phyloP scores from a whole-genome alignment of 805 yeast genomes.

The Monosporozyma solicola region DNA sequence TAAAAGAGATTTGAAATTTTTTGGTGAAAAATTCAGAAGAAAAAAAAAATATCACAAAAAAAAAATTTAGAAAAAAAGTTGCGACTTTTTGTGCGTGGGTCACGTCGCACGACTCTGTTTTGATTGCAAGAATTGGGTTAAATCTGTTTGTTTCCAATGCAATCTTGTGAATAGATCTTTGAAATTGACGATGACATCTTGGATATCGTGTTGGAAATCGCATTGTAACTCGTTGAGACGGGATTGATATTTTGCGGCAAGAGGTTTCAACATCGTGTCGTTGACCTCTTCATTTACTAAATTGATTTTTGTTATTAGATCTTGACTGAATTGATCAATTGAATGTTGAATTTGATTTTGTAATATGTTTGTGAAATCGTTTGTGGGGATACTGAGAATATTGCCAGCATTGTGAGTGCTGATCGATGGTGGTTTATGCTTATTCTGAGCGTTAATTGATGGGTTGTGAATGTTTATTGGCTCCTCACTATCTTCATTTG shows the following conservation, averaged over 20 bases:
- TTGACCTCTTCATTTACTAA: conserved; percentile 33
- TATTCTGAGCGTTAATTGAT: not conserved
- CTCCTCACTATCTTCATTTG: not conserved
- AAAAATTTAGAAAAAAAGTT: not conserved
- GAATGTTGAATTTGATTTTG: conserved; percentile 33
- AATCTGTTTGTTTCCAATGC: not conserved
- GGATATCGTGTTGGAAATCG: conserved; percentile 32
- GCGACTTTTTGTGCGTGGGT: conserved; percentile 7
- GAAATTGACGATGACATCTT: conserved; percentile 30
- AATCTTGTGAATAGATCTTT: conserved; percentile 13
- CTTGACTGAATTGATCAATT: conserved; percentile 29
- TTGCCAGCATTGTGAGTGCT: not conserved
- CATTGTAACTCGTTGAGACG: conserved; percentile 27
- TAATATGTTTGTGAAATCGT: conserved; percentile 27
- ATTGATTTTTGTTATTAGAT: conserved; percentile 28
- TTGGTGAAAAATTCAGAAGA: not conserved
- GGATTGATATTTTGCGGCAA: conserved; percentile 30
- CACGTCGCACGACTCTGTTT: conserved; percentile 17
- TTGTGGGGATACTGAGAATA: not conserved
- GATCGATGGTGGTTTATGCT: not conserved
- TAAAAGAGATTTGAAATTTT: not conserved
- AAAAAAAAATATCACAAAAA: not conserved
- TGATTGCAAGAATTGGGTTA: not conserved
- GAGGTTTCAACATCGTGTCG: conserved; percentile 27
- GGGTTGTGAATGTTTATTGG: not conserved